phyloP scores from a whole-genome alignment of 306 rosid genomes.

The Astragalus glycyphyllos region DNA sequence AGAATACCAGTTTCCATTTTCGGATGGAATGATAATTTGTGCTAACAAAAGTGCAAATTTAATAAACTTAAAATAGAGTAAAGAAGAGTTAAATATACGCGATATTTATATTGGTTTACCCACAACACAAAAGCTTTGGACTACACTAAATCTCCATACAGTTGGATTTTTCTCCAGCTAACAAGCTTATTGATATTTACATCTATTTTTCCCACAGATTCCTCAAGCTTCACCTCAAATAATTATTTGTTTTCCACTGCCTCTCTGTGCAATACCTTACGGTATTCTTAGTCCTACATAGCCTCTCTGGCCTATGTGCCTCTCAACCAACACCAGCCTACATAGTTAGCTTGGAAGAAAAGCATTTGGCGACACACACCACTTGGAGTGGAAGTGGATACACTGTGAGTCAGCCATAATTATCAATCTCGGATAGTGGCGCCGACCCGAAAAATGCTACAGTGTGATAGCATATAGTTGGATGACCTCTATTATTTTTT shows the following conservation, averaged over 20 bases:
- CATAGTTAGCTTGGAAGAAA: not conserved
- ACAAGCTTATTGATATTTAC: not conserved
- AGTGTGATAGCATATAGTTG: not conserved
- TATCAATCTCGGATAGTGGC: not conserved
- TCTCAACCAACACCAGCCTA: not conserved
- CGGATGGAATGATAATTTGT: not conserved
- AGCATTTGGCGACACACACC: not conserved
- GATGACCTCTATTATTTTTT: not conserved
- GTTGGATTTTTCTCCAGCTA: not conserved
- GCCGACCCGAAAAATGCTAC: not conserved
- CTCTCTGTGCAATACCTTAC: not conserved
- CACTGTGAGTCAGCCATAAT: too few species aligned
- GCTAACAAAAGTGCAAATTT: not conserved
- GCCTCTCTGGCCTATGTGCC: not conserved
- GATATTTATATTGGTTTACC: not conserved
- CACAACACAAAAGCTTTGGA: constrained; percentile 4
- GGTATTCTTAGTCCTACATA: not conserved
- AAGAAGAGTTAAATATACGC: not conserved
- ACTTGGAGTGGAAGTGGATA: constrained; percentile 6
- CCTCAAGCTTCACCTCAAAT: not conserved
- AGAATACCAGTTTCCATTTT: constrained; percentile 15
- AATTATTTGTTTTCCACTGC: not conserved
- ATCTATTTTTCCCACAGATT: not conserved
- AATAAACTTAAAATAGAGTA: not conserved
- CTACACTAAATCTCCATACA: not conserved